Base-by-base conservation (phyloP, 2,329 filamentous ascomycete genomes). In the Alternaria hordeiaustralica region DNA sequence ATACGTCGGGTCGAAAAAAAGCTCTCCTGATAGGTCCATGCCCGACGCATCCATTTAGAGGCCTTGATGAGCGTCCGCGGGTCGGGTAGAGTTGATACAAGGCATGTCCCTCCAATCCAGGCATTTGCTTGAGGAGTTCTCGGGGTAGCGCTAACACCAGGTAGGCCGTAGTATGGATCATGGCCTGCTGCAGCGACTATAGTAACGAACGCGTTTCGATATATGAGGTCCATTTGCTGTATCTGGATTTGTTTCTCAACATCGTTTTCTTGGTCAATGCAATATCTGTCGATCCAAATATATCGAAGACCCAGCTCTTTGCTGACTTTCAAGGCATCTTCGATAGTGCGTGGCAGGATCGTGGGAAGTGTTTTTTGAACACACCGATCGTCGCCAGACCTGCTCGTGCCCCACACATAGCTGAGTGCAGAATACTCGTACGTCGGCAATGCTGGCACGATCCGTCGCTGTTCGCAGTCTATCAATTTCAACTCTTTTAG, bases 321-420 rank as follows among this genome's bases (percentile, higher is more conserved):
- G 11, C 25, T 21, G 11, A 6, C 47, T 2, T 30, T 21, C 2
- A 50, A 1, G 2, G 47, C 47, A 10, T 50, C 26, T 50, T 50
- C 26, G n/a, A 50, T 30, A 13, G 26, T 30, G 3, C 4, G 47
- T 21, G 47, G 47, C 4, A 30, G 6, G 26, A 0, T 15, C 3
- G 11, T 15, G 13, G 26, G 25, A 30, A 50, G n/a, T 15, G 2
- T 0, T 1, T 13, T 10, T 0, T 20, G 4, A 0, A 21, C 5
- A 33, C 26, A 33, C n/a, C 7, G 18, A 21, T 21, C n/a, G 1
- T 50, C 26, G 12, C 12, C 47, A 20, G 47, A 33, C 10, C 18
- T 30, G 6, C 46, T 30, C 2, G 47, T 21, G 2, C 47, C 47
- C 26, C 47, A 50, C 4, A 30, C 26, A 21, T 50, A 50, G 18